A percentile compares a stretch with the other conserved stretches of the same genome.
phyloP scores from a whole-genome alignment of 2,329 filamentous ascomycete species.

The Penicillium sp. region DNA sequence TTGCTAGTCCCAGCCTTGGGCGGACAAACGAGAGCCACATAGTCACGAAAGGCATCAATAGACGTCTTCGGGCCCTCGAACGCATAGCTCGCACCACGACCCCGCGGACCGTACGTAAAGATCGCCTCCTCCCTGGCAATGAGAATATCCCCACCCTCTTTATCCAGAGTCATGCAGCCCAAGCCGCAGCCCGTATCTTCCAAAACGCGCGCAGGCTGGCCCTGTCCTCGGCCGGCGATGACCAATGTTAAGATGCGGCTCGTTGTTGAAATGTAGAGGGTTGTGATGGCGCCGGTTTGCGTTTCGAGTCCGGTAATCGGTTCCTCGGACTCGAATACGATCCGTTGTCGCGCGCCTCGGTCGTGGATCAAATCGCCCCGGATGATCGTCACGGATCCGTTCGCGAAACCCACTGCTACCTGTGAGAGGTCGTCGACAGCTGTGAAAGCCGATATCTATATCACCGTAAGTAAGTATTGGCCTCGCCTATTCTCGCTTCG shows the following conservation, averaged over 20 bases:
- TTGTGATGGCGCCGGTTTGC: slow-evolving; percentile 63
- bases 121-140: slow-evolving; percentile 95
- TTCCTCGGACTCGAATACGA: slow-evolving; percentile 94
- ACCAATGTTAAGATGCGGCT: slow-evolving; percentile 81
- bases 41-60: slow-evolving; percentile 76
- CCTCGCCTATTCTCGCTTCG: no score
- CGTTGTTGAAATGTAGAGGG: slow-evolving; percentile 89
- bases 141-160: slow-evolving; percentile 76
- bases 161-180: slow-evolving; percentile 92
- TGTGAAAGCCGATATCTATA: slow-evolving; percentile 73
- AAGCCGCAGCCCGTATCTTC: slow-evolving; percentile 88
- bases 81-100: slow-evolving; percentile 81
- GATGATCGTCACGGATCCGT: slow-evolving; percentile 90
- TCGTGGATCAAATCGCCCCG: slow-evolving; percentile 94
- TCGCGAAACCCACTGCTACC: slow-evolving; percentile 91
- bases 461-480: slow-evolving; percentile 1
- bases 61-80: slow-evolving; percentile 89
- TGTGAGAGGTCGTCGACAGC: slow-evolving; percentile 86
- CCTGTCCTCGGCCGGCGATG: slow-evolving; percentile 84
- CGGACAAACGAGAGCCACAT: slow-evolving; percentile 82
- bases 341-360: slow-evolving; percentile 87
- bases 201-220: slow-evolving; percentile 80
- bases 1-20: slow-evolving; percentile 59
- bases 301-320: slow-evolving; percentile 91
- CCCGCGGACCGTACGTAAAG: slow-evolving; percentile 85